Evolutionary conservation across 805 yeast genomes (phyloP).

Genomic region (Yarrowia hollandica): DNA sequence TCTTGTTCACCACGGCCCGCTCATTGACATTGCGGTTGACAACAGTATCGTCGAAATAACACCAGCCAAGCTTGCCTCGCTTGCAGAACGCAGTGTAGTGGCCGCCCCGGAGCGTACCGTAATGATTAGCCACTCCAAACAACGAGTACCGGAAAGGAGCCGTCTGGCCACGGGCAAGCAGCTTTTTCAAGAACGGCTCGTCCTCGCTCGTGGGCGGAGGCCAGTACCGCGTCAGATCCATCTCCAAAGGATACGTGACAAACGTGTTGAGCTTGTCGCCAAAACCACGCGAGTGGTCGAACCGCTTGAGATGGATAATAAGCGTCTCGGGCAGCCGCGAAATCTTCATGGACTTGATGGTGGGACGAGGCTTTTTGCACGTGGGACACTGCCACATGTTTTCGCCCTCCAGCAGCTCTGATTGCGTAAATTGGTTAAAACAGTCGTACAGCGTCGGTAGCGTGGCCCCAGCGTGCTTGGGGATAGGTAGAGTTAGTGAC

Average conservation of each 20-base stretch:
- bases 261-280: slow-evolving; percentile 61
- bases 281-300: slow-evolving; percentile 45
- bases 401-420: slow-evolving; percentile 72
- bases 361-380: slow-evolving; percentile 62
- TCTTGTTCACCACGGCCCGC: slow-evolving; percentile 59
- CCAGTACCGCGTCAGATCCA: slow-evolving; percentile 75
- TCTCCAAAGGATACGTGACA: slow-evolving; percentile 62
- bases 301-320: slow-evolving; percentile 83
- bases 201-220: slow-evolving; percentile 49
- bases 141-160: slow-evolving; percentile 79
- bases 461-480: slow-evolving; percentile 41
- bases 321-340: slow-evolving; percentile 76
- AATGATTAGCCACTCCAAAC: slow-evolving; percentile 81
- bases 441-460: slow-evolving; percentile 55
- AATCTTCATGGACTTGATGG: slow-evolving; percentile 69
- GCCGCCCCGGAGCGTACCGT: slow-evolving; percentile 79
- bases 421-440: slow-evolving; percentile 70
- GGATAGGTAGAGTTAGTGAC: slow-evolving; percentile 76
- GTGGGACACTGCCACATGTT: slow-evolving; percentile 83
- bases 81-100: slow-evolving; percentile 83
- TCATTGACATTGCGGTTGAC: slow-evolving; percentile 55
- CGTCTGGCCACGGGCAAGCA: slow-evolving; percentile 64
- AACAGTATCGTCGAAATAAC: slow-evolving; percentile 76
- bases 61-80: slow-evolving; percentile 69
- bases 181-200: slow-evolving; percentile 49